Base-by-base conservation (phyloP, 176 grass and related monocot species). In the Eremochloa ophiuroides region DNA sequence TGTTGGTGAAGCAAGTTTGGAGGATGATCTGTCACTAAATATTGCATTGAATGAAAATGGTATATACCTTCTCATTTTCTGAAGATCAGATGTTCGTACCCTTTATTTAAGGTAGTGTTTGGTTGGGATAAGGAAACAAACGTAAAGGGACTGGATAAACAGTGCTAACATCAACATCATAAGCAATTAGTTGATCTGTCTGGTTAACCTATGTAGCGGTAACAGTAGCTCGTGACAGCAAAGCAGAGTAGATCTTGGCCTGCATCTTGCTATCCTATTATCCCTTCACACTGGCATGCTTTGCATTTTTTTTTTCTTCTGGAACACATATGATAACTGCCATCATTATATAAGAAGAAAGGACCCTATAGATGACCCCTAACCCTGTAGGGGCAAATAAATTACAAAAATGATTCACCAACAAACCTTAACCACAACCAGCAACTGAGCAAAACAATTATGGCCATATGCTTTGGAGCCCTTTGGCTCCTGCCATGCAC, bases 31-130 rank as follows among this genome's bases (percentile, higher is more conserved):
- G 28, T 77, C 86, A 51, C 95, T 98, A 31, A 41, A 95, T 80
- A 76, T 98, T 51, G 84, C 95, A 41, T 92, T 98, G 83, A 88
- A 95, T 85, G 87, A 93, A 81, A 74, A 94, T 94, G 95, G 95
- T 98, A 84, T 26, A 20, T 10, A 51, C 31, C 16, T 67, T 58
- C 17, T 40, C 20, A 35, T 85, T 69, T 74, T 74, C 2, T 47
- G 29, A 81, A 63, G 33, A 71, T 55, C 20, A 89, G 39, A 61
- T 83, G n/a, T 26, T 33, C 17, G 14, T 71, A 55, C 55, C 69
- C 18, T 69, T 25, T 26, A 26, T 26, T 11, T 59, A 26, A 59
- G 55, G n/a, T 26, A 26, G 10, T 59, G n/a, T 59, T 59, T 59
- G 55, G 55, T 26, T 59, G 23, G 55, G 55, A 26, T 59, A 26